These are phyloP conservation scores for Trametes gibbosa DNA, from an alignment of 768 basidiomycete species.

Conservation along the genomic window DNA sequence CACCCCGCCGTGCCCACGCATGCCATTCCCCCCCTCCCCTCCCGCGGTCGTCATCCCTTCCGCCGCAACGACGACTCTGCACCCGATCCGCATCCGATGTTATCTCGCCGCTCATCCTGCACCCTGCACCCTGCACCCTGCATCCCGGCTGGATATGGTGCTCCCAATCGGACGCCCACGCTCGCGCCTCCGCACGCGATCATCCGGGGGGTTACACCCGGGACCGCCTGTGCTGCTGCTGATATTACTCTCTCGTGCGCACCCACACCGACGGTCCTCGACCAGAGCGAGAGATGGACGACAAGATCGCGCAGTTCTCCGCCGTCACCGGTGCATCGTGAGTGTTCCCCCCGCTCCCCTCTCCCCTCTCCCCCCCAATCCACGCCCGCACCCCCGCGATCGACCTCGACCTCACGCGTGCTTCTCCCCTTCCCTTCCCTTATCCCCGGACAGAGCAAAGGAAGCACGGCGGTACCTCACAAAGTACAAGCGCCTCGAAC, in stretches of 20 bases:
- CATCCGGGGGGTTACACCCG: neutral
- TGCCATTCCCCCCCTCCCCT: neutral
- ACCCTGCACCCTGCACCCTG: neutral
- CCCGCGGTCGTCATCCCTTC: neutral
- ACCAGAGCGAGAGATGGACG: conserved; percentile 35
- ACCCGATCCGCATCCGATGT: conserved; percentile 7
- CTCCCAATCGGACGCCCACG: too few relatives aligned
- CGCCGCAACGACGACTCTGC: neutral
- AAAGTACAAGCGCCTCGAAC: conserved; percentile 65
- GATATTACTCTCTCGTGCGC: neutral
- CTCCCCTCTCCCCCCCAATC: neutral
- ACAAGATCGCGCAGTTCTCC: conserved; percentile 56
- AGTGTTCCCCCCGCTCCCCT: conserved; percentile 29
- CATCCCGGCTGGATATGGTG: neutral
- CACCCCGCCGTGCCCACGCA: neutral
- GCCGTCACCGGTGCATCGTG: conserved; percentile 69
- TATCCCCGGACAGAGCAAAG: conserved; percentile 28
- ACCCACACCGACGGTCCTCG: neutral
- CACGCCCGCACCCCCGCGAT: too few relatives aligned
- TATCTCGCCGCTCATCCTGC: neutral
- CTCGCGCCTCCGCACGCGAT: neutral
- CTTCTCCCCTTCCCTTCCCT: too few relatives aligned
- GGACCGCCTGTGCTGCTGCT: neutral
- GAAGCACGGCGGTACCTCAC: conserved; percentile 72
- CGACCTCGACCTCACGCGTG: too few relatives aligned